Evolutionary conservation across 2,329 filamentous ascomycete genomes (phyloP).

Genomic region (Cladosporium sp.): DNA sequence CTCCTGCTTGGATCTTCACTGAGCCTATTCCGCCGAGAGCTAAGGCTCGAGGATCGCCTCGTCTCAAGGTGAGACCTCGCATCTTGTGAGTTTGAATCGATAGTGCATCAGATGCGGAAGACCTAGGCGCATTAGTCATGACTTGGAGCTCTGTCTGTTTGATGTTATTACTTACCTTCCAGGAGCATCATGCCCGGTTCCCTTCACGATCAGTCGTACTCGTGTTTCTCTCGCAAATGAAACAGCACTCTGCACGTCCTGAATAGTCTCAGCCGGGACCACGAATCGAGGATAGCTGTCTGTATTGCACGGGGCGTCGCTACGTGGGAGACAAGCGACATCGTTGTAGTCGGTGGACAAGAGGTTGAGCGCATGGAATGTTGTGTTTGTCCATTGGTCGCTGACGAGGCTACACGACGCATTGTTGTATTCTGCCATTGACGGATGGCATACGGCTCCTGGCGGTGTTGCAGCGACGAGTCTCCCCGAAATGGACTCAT

Average conservation of each 20-base stretch:
- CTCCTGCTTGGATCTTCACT: constrained; percentile 56
- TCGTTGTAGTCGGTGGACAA: constrained; percentile 21
- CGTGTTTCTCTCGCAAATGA: constrained; percentile 20
- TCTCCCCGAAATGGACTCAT: constrained; percentile 52
- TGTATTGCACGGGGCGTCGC: constrained; percentile 8
- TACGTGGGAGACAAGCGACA: constrained; percentile 20
- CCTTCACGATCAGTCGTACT: constrained; percentile 20
- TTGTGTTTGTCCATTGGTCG: constrained; percentile 18
- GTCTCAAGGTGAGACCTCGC: constrained; percentile 9
- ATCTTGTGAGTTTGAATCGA: constrained; percentile 16
- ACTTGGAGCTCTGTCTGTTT: too few relatives aligned
- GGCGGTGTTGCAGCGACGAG: constrained; percentile 43
- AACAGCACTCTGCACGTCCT: constrained; percentile 19
- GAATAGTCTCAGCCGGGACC: constrained; percentile 6
- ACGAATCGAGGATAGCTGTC: constrained; percentile 21
- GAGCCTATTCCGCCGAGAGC: constrained; percentile 14
- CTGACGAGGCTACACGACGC: constrained; percentile 11
- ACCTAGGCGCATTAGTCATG: constrained; percentile 1
- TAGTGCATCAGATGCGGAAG: constrained; percentile 15
- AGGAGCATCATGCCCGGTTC: constrained; percentile 25
- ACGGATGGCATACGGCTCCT: constrained; percentile 7
- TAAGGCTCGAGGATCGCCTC: constrained; percentile 17
- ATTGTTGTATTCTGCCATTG: constrained; percentile 16
- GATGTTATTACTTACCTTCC: constrained; percentile 16
- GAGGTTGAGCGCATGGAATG: constrained; percentile 17